A percentile compares a stretch with the other conserved stretches of the same genome.
phyloP scores from a whole-genome alignment of 2,329 filamentous ascomycete genomes.

The Aspergillus felis region DNA sequence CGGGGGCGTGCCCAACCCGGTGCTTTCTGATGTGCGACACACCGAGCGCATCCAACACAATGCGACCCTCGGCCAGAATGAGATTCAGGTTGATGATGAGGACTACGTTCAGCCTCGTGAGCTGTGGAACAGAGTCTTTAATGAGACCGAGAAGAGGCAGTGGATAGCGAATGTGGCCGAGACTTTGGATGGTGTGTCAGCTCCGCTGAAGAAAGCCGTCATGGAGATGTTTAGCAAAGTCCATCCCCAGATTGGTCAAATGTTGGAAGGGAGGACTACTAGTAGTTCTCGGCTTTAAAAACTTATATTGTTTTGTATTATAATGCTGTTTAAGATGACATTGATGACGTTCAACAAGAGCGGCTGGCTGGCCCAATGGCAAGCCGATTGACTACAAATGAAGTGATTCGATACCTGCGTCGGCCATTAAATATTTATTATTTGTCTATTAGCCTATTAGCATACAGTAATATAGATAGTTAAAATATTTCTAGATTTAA shows the following conservation, averaged over 20 bases:
- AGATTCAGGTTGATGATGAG: slow-evolving; percentile 23
- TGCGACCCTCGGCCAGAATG: slow-evolving; percentile 20
- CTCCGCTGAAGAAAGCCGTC: slow-evolving; percentile 12
- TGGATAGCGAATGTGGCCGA: slow-evolving; percentile 22
- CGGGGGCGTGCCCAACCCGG: slow-evolving; percentile 13
- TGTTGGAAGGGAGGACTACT: slow-evolving; percentile 9
- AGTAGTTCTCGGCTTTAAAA: neutral
- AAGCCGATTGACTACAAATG: too few relatives aligned
- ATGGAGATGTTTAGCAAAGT: slow-evolving; percentile 20
- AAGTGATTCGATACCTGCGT: too few relatives aligned
- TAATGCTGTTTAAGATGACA: too few relatives aligned
- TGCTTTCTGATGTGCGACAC: slow-evolving; percentile 19
- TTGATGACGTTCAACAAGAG: too few relatives aligned
- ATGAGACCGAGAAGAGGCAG: slow-evolving; percentile 18
- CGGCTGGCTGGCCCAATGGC: too few relatives aligned
- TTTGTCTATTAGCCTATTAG: too few relatives aligned
- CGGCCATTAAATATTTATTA: too few relatives aligned
- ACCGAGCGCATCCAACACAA: slow-evolving; percentile 17
- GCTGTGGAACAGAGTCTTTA: slow-evolving; percentile 27
- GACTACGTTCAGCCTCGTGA: slow-evolving; percentile 29
- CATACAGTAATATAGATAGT: too few relatives aligned
- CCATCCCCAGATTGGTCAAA: slow-evolving; percentile 17
- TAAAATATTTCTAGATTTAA: too few relatives aligned
- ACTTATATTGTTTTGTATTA: too few relatives aligned
- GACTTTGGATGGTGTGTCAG: slow-evolving; percentile 21